A percentile compares a stretch with the other conserved stretches of the same genome.
phyloP scores from a whole-genome alignment of 192 early-diverging fungal genomes.

The Entomortierella parvispora region DNA sequence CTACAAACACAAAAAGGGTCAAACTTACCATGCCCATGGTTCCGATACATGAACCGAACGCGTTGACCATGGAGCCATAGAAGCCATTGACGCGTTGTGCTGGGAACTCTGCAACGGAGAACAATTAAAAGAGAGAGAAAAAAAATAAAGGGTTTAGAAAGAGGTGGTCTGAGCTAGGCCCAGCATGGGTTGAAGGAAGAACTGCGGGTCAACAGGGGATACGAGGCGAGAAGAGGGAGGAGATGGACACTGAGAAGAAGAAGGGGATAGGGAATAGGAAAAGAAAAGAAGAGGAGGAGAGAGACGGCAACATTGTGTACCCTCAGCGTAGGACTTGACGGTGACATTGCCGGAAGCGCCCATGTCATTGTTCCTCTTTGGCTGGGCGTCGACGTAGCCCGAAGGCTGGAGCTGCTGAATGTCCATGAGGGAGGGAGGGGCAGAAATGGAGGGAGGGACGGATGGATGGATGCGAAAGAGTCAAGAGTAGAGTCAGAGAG shows the following conservation, averaged over 20 bases:
- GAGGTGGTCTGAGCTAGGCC: too few species aligned
- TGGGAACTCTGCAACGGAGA: conserved; percentile 21
- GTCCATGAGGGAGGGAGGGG: neutral
- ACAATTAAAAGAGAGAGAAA: too few species aligned
- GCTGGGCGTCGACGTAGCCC: conserved; percentile 16
- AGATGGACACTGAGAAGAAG: neutral
- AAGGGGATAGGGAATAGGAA: too few species aligned
- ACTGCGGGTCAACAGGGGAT: too few species aligned
- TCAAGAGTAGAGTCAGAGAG: neutral
- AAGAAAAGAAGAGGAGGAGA: neutral
- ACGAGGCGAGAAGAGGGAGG: neutral
- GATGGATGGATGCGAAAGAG: neutral
- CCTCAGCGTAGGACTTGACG: conserved; percentile 18
- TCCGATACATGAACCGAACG: conserved; percentile 24
- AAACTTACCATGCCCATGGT: conserved; percentile 39
- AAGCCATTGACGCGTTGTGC: conserved; percentile 38
- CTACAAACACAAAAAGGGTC: neutral
- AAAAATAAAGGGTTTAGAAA: too few species aligned
- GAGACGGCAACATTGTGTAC: conserved; percentile 1
- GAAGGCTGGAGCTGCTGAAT: conserved; percentile 5
- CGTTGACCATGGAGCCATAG: conserved; percentile 43
- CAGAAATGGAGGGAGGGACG: neutral
- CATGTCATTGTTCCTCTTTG: conserved; percentile 34
- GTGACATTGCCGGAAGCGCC: conserved; percentile 14
- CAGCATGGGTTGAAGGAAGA: too few species aligned